Percentiles rank a stretch among this genome's conserved stretches.
phyloP scores from a whole-genome alignment of 495 filamentous ascomycete species.

The Penicillium salamii region DNA sequence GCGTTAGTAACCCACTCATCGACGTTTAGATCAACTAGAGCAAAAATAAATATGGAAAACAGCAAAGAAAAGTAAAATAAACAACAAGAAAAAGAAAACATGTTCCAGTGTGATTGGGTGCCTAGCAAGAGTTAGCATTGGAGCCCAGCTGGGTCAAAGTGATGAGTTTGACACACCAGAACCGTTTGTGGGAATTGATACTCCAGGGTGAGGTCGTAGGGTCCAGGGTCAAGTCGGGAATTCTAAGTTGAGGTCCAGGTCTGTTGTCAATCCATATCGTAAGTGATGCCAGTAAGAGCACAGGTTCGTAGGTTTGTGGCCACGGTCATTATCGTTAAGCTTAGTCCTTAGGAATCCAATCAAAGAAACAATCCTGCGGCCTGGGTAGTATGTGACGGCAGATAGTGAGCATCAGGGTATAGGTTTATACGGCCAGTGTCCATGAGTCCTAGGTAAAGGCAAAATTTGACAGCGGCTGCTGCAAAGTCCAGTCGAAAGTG shows the following conservation, averaged over 20 bases:
- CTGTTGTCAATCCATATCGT: constrained; percentile 9
- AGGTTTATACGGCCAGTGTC: constrained; percentile 11
- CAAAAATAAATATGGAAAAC: constrained; percentile 14
- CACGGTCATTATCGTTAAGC: not conserved
- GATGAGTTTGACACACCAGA: constrained; percentile 16
- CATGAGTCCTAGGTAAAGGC: constrained; percentile 16
- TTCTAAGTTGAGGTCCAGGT: not conserved
- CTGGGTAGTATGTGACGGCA: not conserved
- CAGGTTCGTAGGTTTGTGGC: not conserved
- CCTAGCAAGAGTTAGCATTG: constrained; percentile 18
- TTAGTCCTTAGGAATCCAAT: constrained; percentile 11
- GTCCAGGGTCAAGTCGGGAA: not conserved
- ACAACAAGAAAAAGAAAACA: constrained; percentile 5
- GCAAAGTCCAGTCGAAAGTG: constrained; percentile 7
- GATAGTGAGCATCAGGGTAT: not conserved
- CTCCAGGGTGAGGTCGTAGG: constrained; percentile 7
- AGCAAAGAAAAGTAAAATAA: constrained; percentile 12
- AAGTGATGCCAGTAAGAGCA: not conserved
- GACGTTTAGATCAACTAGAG: constrained; percentile 10
- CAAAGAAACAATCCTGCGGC: not conserved
- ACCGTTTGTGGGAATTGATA: not conserved
- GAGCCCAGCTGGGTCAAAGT: not conserved
- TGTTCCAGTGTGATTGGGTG: constrained; percentile 14
- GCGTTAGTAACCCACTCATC: constrained; percentile 37
- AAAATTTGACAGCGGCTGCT: constrained; percentile 14